Conservation (phyloP, 2,329 filamentous ascomycete species). For the Alternaria sp. region DNA sequence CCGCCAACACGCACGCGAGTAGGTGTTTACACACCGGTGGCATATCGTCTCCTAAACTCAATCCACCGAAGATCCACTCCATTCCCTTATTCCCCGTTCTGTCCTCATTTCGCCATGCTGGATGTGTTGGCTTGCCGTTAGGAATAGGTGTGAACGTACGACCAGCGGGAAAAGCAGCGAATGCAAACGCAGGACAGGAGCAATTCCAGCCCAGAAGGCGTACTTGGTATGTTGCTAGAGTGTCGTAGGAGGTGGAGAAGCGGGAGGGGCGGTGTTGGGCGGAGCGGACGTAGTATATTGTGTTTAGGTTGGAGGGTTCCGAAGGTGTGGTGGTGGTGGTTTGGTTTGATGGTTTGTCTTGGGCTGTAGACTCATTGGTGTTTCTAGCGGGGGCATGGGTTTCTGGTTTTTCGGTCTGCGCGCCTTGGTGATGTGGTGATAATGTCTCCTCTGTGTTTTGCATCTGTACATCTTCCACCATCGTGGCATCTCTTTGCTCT, state of each 20-base stretch:
- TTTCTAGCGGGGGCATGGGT: not conserved
- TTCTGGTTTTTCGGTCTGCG: not conserved
- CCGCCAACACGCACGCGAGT: conserved; percentile 78
- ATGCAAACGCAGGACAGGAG: conserved; percentile 83
- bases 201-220: conserved; percentile 83
- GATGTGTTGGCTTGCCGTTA: too few species aligned
- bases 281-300: conserved; percentile 69
- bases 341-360: not conserved
- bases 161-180: conserved; percentile 66
- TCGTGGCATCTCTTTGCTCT: not conserved
- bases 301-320: not conserved
- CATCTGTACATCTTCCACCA: not conserved
- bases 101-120: not conserved
- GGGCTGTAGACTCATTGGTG: not conserved
- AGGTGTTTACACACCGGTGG: conserved; percentile 84
- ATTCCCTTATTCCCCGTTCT: not conserved
- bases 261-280: conserved; percentile 52
- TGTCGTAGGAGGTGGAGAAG: conserved; percentile 36
- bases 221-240: conserved; percentile 67
- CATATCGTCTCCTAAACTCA: conserved; percentile 51
- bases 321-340: not conserved
- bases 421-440: not conserved
- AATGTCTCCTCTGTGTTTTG: not conserved
- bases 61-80: conserved; percentile 48
- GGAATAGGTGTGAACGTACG: not conserved